Percentiles rank a stretch among this genome's conserved stretches.
phyloP scores from a whole-genome alignment of 805 yeast genomes.

The Candida verbasci region DNA sequence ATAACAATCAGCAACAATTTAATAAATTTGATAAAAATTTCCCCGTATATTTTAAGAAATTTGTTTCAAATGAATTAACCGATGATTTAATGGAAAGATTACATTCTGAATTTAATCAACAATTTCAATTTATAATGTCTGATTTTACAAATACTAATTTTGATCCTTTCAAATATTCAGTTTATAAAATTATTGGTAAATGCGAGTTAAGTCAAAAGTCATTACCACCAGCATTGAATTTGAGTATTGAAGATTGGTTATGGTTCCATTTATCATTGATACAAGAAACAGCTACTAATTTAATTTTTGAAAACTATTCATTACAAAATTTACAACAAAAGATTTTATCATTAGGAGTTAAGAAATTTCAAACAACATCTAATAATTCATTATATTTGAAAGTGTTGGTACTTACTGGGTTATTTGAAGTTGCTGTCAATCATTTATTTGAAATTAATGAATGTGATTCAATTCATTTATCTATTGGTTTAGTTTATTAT shows the following conservation, averaged over 20 bases:
- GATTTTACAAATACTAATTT: slow-evolving; percentile 33
- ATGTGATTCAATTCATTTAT: slow-evolving; percentile 84
- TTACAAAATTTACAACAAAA: slow-evolving; percentile 70
- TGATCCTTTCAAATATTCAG: slow-evolving; percentile 88
- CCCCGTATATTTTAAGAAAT: slow-evolving; percentile 73
- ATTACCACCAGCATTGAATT: slow-evolving; percentile 62
- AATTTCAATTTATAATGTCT: slow-evolving; percentile 59
- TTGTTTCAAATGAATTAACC: slow-evolving; percentile 52
- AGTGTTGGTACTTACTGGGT: slow-evolving; percentile 67
- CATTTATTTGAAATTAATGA: slow-evolving; percentile 61
- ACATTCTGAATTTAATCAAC: slow-evolving; percentile 78
- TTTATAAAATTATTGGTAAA: slow-evolving; percentile 89
- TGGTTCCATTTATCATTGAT: slow-evolving; percentile 87
- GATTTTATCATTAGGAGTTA: slow-evolving; percentile 67
- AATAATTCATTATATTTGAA: slow-evolving; percentile 72
- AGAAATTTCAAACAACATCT: slow-evolving; percentile 54
- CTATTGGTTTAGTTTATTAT: slow-evolving; percentile 73
- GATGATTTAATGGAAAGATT: slow-evolving; percentile 65
- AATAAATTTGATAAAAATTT: slow-evolving; percentile 83
- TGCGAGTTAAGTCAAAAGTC: slow-evolving; percentile 68
- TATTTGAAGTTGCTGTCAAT: slow-evolving; percentile 75
- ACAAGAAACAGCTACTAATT: slow-evolving; percentile 47
- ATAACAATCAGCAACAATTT: slow-evolving; percentile 63
- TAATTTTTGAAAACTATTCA: slow-evolving; percentile 67
- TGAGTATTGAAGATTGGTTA: slow-evolving; percentile 91